phyloP scores from a whole-genome alignment of 2,329 filamentous ascomycete genomes.

The Neophaeococcomyces aloes region DNA sequence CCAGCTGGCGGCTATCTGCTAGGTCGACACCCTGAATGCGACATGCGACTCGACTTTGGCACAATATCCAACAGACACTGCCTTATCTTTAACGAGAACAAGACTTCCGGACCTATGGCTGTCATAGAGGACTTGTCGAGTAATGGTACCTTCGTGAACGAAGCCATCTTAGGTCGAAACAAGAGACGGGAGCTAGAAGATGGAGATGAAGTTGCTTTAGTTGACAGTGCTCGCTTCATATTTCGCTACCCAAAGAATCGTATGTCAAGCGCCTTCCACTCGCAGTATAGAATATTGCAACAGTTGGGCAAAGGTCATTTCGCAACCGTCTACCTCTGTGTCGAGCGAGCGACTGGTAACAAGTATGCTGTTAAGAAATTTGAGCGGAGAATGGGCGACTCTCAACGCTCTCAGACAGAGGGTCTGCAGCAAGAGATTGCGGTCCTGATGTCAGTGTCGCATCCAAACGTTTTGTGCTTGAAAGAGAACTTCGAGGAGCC shows the following conservation, averaged over 20 bases:
- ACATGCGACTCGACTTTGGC: constrained; percentile 63
- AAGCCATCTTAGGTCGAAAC: constrained; percentile 81
- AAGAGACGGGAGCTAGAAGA: constrained; percentile 80
- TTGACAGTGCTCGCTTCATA: constrained; percentile 75
- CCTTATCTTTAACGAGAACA: constrained; percentile 47
- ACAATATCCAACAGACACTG: constrained; percentile 72
- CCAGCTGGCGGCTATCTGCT: constrained; percentile 79
- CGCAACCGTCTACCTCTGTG: constrained; percentile 81
- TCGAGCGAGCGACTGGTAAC: constrained; percentile 72
- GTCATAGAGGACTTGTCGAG: constrained; percentile 87
- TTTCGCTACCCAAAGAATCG: constrained; percentile 76
- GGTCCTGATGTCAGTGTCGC: constrained; percentile 92
- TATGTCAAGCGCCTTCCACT: constrained; percentile 65
- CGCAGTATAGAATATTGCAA: constrained; percentile 75
- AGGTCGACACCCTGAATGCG: constrained; percentile 85
- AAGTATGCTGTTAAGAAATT: constrained; percentile 92
- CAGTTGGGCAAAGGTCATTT: constrained; percentile 93
- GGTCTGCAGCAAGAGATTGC: constrained; percentile 91
- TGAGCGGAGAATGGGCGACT: constrained; percentile 69
- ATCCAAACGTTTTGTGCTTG: constrained; percentile 82
- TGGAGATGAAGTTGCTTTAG: constrained; percentile 78
- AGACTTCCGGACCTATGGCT: constrained; percentile 49
- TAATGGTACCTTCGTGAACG: constrained; percentile 95
- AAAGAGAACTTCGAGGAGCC: constrained; percentile 92
- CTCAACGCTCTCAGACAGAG: constrained; percentile 73